Base-by-base conservation (phyloP, 1,139 yeast species). In the Zygotorulaspora mrakii region DNA sequence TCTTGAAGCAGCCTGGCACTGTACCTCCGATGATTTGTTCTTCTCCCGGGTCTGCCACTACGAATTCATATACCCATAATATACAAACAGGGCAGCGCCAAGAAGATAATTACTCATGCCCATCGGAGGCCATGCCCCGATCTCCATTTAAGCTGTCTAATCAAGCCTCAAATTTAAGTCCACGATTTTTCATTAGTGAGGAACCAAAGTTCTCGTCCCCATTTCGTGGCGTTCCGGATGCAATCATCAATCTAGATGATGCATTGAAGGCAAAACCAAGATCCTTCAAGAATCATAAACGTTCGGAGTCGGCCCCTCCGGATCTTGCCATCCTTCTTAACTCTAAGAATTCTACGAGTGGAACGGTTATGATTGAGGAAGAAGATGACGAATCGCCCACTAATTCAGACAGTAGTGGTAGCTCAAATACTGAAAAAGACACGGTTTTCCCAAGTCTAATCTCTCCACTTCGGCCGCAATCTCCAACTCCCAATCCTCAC, bases 221-320 rank as follows among this genome's bases (percentile, higher is more conserved):
- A 2, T 45, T 50, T 17, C 46, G 49, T 31, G 70, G 71, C 32
- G 68, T 76, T 3, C 84, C 84, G 0, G 80, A 77, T 49, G 82
- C 83, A 3, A 69, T 77, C 22, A 79, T 79, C 27, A 82, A 79
- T 52, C 62, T 79, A 41, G 84, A 79, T 52, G 77, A 76, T 40
- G 79, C 79, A 10, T 62, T 75, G 12, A 52, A 53, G 30, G 52
- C 62, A 7, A 55, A 45, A 36, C 63, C 62, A 22, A 52, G 52
- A 35, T 55, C 61, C 4, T 58, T 56, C 31, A 51, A 48, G 33
- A 45, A 57, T 18, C 77, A 70, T 50, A 66, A 72, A 53, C 62
- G 76, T 47, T 63, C 75, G 1, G 77, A 72, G 52, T 69, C 71
- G 50, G 76, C 76, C 1, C 77, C 77, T 2, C 63, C 64, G 6